Conservation (phyloP, 1,139 yeast genomes). For the Hyphopichia fennica region DNA sequence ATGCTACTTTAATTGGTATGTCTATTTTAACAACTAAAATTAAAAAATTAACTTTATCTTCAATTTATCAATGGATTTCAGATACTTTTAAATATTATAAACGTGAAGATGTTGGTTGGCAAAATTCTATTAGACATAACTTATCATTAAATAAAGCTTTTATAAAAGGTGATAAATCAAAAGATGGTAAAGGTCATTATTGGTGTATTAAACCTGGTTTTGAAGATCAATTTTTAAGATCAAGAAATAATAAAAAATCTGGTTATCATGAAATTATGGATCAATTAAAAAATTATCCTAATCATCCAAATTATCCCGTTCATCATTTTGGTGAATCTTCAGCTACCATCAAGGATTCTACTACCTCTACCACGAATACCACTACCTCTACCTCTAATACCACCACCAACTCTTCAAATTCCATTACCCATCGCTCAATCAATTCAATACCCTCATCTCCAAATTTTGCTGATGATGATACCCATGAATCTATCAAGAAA, state of each 20-base stretch:
- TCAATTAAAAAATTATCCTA: conserved; percentile 23
- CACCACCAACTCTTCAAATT: no score
- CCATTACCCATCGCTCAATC: conserved; percentile 14
- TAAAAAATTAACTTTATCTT: conserved; percentile 80
- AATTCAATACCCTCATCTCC: conserved; percentile 38
- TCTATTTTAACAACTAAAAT: conserved; percentile 85
- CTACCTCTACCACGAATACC: no score
- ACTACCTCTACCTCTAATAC: conserved; percentile 9
- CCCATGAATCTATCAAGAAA: background rate
- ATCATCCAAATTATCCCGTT: conserved; percentile 2
- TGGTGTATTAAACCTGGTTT: conserved; percentile 88
- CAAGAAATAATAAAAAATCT: conserved; percentile 49
- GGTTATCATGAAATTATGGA: conserved; percentile 49
- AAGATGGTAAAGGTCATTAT: conserved; percentile 95
- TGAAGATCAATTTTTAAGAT: conserved; percentile 79
- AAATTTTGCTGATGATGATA: conserved; percentile 12
- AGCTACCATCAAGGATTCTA: background rate
- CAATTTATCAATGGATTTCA: conserved; percentile 91
- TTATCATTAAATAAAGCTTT: conserved; percentile 84
- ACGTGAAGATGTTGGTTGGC: conserved; percentile 91
- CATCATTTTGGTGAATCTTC: conserved; percentile 1
- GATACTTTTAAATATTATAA: conserved; percentile 82
- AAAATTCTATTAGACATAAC: conserved; percentile 85
- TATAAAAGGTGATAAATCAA: conserved; percentile 86
- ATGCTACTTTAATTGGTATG: conserved; percentile 92